These are phyloP conservation scores for Sugiyamaella lignohabitans DNA, from an alignment of 805 yeast genomes.

Conservation along the genomic window DNA sequence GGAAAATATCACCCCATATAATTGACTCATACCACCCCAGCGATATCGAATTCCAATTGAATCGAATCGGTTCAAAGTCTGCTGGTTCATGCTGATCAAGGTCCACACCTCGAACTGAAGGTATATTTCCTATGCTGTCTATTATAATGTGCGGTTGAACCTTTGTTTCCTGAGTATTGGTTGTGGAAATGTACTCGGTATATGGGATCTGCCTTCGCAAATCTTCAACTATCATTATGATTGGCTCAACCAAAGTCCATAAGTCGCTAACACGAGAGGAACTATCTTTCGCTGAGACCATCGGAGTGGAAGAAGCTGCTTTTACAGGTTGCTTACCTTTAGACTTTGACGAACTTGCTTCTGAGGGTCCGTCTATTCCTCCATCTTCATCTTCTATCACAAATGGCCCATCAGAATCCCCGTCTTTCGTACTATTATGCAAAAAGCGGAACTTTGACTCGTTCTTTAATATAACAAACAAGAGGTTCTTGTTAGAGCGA, in stretches of 20 bases:
- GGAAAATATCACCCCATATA: constrained; percentile 53
- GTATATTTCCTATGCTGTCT: constrained; percentile 17
- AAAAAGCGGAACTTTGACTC: constrained; percentile 18
- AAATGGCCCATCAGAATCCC: background rate
- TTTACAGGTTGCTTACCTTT: constrained; percentile 9
- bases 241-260: constrained; percentile 15
- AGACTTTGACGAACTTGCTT: constrained; percentile 4
- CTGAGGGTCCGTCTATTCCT: background rate
- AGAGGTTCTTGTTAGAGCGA: constrained; percentile 23
- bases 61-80: constrained; percentile 41
- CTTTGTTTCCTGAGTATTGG: constrained; percentile 7
- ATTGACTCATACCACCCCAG: constrained; percentile 72
- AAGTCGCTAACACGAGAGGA: background rate
- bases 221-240: constrained; percentile 8
- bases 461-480: constrained; percentile 24
- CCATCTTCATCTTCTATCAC: background rate
- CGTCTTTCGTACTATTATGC: background rate
- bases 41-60: constrained; percentile 57
- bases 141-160: constrained; percentile 21
- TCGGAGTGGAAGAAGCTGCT: constrained; percentile 1
- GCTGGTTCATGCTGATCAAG: constrained; percentile 12
- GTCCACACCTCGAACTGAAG: constrained; percentile 13
- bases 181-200: constrained; percentile 12
- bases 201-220: constrained; percentile 11
- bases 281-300: background rate